Base-by-base conservation (phyloP, 495 filamentous ascomycete species). In the Aspergillus saccharolyticus region DNA sequence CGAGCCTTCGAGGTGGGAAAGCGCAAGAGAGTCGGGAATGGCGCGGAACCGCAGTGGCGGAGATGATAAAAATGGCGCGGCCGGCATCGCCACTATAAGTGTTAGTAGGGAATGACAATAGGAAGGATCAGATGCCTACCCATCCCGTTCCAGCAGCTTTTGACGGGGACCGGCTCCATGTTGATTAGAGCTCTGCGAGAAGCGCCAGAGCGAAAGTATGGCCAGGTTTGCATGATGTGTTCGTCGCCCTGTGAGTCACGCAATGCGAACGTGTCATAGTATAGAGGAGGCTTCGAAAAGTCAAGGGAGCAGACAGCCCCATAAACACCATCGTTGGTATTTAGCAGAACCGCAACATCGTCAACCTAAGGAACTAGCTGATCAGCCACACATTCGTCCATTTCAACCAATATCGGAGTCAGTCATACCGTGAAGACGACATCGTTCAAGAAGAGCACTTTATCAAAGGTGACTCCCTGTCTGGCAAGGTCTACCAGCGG, bases 261-360 rank as follows among this genome's bases (percentile, higher is more conserved):
- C 6, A 93, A 77, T 18, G 91, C 91, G 65, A 95, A 94, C 1
- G 89, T 91, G 65, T 95, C 91, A 70, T 94, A 92, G 72, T 85
- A 91, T 3, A 62, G 39, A 3, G 88, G 85, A 0, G 87, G 83
- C 28, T 80, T 80, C 10, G 78, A 71, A 63, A 90, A 94, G 65
- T 96, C 91, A 57, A 95, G 72, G 0, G 88, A 82, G 69, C 91
- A 96, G 16, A 88, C 89, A 0, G 91, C 89, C 4, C 87, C 89
- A 60, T 93, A 96, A 25, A 81, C 63, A 22, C 87, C 87, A 21
- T 83, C 70, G 54, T 86, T 84, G 17, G 91, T 96, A 47, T 80
- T 71, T 16, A 96, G 78, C n/a, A 96, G 74, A 5, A 74, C 80
- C 17, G 84, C 66, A 4, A 93, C 76, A 67, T 94, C 89, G 45